Conservation (phyloP, 192 early-diverging fungal species). For the Coemansia asiatica region DNA sequence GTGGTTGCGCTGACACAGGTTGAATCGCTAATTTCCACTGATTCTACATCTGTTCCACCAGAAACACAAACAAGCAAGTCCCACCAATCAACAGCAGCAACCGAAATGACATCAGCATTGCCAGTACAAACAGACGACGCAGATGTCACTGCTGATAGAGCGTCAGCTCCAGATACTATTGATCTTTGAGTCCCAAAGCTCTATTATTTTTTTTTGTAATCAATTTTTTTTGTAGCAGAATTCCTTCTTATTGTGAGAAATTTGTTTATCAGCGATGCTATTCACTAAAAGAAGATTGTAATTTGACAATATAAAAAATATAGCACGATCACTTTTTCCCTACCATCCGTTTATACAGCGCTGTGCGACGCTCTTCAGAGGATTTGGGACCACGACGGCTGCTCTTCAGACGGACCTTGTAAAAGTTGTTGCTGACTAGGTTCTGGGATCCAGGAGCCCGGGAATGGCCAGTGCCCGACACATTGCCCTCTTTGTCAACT, state of each 20-base stretch:
- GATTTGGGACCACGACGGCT: conserved; percentile 34
- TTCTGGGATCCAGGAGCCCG: conserved; percentile 13
- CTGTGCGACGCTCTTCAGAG: conserved; percentile 39
- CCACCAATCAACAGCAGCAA: background rate
- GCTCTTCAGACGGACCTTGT: conserved; percentile 36
- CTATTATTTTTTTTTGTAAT: background rate
- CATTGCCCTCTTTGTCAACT: conserved; percentile 19
- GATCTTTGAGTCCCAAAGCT: background rate
- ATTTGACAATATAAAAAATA: background rate
- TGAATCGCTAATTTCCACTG: conserved; percentile 18
- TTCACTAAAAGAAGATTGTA: too few relatives aligned
- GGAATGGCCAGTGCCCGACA: conserved; percentile 1
- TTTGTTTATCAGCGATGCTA: too few relatives aligned
- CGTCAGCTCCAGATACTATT: background rate
- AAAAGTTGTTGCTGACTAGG: conserved; percentile 54
- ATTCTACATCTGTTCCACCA: background rate
- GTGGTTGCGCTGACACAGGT: conserved; percentile 44
- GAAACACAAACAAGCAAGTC: background rate
- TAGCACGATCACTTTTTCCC: conserved; percentile 1
- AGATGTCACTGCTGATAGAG: background rate
- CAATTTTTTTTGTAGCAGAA: too few relatives aligned
- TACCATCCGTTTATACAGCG: conserved; percentile 49
- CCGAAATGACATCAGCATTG: background rate
- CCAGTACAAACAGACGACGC: background rate
- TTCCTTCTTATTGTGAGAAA: too few relatives aligned